Conservation (phyloP, 345 rosid genomes). For the Populus tremula region DNA sequence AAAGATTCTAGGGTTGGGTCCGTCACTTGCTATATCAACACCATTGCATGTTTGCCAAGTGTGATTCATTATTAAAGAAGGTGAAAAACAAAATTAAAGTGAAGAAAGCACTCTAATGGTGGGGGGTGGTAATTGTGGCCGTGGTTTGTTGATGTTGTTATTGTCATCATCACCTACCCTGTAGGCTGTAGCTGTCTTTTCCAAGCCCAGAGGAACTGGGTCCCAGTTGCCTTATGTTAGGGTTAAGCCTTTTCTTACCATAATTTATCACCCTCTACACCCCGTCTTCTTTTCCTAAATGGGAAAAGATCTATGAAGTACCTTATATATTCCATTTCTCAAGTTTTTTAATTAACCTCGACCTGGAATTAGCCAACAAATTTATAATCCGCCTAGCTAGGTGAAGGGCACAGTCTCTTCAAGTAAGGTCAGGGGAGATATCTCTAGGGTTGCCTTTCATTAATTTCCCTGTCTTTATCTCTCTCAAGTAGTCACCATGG, state of each 20-base stretch:
- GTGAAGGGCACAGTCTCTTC: no score
- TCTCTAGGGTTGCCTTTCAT: no score
- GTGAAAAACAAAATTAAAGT: not conserved
- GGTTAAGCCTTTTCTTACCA: not conserved
- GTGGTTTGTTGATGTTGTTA: constrained; percentile 2
- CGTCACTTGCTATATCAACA: not conserved
- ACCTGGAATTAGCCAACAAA: no score
- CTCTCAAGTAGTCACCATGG: no score
- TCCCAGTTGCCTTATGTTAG: constrained; percentile 3
- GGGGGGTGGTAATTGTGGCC: constrained; percentile 9
- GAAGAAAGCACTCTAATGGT: not conserved
- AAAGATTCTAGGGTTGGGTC: constrained; percentile 22
- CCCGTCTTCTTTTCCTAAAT: not conserved
- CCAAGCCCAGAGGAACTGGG: constrained; percentile 32
- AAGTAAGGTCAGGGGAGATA: no score
- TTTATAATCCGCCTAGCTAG: no score
- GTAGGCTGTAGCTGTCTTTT: constrained; percentile 19
- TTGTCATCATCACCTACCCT: constrained; percentile 4
- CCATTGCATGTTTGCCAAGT: constrained; percentile 33
- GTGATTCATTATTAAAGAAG: not conserved
- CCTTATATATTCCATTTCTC: not conserved
- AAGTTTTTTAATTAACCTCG: not conserved
- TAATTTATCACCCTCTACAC: not conserved
- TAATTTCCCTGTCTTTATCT: no score
- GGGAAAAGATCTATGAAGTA: not conserved